Evolutionary conservation across 2,329 filamentous ascomycete genomes (phyloP).

Genomic region (Elsinoe ampelina): DNA sequence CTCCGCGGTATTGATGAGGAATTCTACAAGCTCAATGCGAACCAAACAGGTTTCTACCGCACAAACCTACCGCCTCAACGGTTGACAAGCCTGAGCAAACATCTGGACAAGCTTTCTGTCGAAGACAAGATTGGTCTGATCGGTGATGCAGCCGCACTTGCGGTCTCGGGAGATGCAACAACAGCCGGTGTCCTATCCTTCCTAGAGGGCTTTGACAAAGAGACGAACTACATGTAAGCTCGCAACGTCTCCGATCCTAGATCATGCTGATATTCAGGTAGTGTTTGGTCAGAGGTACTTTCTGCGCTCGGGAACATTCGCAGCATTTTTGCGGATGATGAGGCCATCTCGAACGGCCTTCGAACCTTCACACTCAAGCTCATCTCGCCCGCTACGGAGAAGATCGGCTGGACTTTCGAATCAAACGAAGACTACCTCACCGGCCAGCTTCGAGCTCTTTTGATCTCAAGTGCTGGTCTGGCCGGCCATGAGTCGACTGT

Average conservation of each 20-base stretch:
- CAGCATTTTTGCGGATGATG: conserved; percentile 74
- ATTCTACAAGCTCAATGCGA: conserved; percentile 91
- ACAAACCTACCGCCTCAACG: conserved; percentile 86
- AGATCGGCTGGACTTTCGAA: conserved; percentile 79
- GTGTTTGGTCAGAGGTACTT: conserved; percentile 78
- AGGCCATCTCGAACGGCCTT: conserved; percentile 60
- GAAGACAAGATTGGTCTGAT: conserved; percentile 91
- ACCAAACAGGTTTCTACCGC: conserved; percentile 82
- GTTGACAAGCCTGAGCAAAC: conserved; percentile 67
- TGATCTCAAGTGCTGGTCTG: conserved; percentile 66
- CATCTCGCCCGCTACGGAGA: conserved; percentile 62
- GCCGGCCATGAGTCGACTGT: conserved; percentile 64
- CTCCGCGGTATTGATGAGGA: conserved; percentile 63
- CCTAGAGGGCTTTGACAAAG: conserved; percentile 70
- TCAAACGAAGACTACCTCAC: conserved; percentile 71
- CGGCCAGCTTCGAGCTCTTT: conserved; percentile 69
- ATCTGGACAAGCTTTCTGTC: conserved; percentile 64
- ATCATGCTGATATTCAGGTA: conserved; percentile 23
- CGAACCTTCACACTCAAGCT: conserved; percentile 72
- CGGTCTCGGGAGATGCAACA: conserved; percentile 74
- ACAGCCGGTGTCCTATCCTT: conserved; percentile 76
- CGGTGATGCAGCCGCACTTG: conserved; percentile 80
- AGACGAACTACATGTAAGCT: conserved; percentile 65
- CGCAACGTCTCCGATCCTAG: neutral
- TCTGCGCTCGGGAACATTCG: conserved; percentile 67